Percentiles rank a stretch among this genome's conserved stretches.
These are phyloP conservation scores for Fusarium coffeatum DNA, from an alignment of 2,329 filamentous ascomycete species.

Conservation along the genomic window DNA sequence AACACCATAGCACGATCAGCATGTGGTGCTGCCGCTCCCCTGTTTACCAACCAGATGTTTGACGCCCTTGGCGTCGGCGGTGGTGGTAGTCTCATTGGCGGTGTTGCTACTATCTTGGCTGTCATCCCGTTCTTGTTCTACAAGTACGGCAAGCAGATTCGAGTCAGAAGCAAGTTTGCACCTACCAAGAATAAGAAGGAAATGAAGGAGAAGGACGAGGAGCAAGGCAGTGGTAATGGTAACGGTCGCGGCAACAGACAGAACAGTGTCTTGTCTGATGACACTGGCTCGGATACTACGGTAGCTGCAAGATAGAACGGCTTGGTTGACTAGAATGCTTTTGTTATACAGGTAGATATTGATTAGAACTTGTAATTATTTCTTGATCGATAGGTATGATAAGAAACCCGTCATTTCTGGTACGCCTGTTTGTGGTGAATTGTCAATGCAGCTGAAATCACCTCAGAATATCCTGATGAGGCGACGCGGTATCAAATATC, in stretches of 20 bases:
- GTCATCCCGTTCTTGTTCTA: conserved; percentile 38
- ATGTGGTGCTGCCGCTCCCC: conserved; percentile 36
- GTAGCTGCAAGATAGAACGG: neutral
- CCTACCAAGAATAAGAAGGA: conserved; percentile 12
- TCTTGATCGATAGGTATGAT: no score
- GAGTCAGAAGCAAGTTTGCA: conserved; percentile 38
- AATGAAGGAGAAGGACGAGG: conserved; percentile 17
- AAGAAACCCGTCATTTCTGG: no score
- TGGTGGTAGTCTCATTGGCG: conserved; percentile 34
- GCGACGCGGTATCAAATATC: neutral
- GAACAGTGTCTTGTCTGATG: conserved; percentile 10
- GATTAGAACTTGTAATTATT: no score
- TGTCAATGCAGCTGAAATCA: neutral
- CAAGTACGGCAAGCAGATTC: conserved; percentile 35
- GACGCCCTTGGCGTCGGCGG: conserved; percentile 33
- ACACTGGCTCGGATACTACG: conserved; percentile 8
- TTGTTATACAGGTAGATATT: no score
- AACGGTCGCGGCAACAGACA: neutral
- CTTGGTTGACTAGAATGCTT: neutral
- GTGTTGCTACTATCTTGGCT: conserved; percentile 29
- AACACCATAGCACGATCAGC: conserved; percentile 35
- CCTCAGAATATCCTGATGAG: neutral
- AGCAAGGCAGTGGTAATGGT: neutral
- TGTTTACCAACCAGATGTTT: conserved; percentile 39
- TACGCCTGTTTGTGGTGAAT: neutral